A percentile compares a stretch with the other conserved stretches of the same genome.
Conservation (phyloP, 1,284 basidiomycete species). For the Heterobasidion parviporum region DNA sequence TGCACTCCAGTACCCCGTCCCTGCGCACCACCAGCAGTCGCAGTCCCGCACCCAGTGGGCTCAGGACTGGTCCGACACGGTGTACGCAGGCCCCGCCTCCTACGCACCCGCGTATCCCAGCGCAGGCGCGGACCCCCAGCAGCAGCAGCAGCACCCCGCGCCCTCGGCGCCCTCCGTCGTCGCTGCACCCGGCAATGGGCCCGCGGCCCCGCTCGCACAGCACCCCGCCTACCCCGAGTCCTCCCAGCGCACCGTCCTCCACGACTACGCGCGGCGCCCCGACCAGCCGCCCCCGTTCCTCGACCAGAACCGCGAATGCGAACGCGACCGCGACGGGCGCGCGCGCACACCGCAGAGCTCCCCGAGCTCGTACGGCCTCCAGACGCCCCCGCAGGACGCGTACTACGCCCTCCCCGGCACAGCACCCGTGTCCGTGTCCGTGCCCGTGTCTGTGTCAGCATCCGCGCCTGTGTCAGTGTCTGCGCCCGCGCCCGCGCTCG, state of each 20-base stretch:
- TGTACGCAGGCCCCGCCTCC: too few relatives aligned
- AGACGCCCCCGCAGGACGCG: background rate
- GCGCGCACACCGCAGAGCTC: background rate
- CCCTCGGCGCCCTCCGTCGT: too few relatives aligned
- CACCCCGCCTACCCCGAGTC: slow-evolving; percentile 22
- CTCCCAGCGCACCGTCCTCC: slow-evolving; percentile 25
- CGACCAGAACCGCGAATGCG: too few relatives aligned
- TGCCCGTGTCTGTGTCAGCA: too few relatives aligned
- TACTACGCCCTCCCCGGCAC: background rate
- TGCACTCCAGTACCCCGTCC: background rate
- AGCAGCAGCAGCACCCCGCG: background rate
- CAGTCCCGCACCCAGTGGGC: background rate
- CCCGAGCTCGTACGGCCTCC: background rate
- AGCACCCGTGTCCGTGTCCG: background rate
- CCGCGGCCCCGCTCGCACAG: too few relatives aligned
- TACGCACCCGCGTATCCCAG: too few relatives aligned
- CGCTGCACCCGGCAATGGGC: too few relatives aligned
- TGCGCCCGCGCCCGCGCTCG: too few relatives aligned
- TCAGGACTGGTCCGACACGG: too few relatives aligned
- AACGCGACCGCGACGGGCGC: background rate
- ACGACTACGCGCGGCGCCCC: slow-evolving; percentile 13
- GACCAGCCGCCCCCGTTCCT: background rate
- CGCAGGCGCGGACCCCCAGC: too few relatives aligned
- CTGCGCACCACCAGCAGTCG: background rate
- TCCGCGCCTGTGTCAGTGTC: too few relatives aligned